Conservation (phyloP, 306 rosid species). For the Luffa aegyptiaca region DNA sequence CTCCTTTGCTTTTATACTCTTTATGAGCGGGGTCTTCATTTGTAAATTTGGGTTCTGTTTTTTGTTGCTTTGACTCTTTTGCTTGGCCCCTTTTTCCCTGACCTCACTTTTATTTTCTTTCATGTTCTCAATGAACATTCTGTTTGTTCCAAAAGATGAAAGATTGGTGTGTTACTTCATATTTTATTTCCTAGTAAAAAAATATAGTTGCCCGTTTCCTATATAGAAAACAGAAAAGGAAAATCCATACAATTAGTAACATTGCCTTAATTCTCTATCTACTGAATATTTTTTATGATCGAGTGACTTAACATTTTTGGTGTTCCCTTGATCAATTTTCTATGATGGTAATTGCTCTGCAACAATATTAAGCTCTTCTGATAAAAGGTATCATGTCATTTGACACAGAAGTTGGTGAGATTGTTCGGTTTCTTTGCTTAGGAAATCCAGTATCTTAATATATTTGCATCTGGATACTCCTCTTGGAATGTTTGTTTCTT, state of each 20-base stretch:
- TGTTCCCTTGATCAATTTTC: neutral
- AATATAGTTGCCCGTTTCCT: neutral
- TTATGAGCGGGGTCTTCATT: neutral
- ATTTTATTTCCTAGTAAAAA: neutral
- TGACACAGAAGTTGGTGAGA: neutral
- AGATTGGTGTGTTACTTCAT: neutral
- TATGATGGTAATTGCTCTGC: neutral
- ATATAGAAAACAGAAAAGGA: neutral
- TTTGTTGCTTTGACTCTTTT: neutral
- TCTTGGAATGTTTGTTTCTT: constrained; percentile 63
- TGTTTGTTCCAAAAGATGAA: neutral
- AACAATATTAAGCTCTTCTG: neutral
- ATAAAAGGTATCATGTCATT: neutral
- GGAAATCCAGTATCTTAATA: neutral
- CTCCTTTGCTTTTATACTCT: neutral
- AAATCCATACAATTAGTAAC: neutral
- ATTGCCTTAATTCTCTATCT: neutral
- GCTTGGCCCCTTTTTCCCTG: neutral
- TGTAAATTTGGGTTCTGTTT: neutral
- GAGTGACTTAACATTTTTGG: neutral
- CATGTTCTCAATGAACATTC: neutral
- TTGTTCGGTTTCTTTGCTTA: neutral
- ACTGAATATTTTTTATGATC: neutral
- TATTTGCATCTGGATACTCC: constrained; percentile 75
- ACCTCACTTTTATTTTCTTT: neutral